Evolutionary conservation across 2,329 filamentous ascomycete species (phyloP).

Genomic region (Zymoseptoria crescenta): DNA sequence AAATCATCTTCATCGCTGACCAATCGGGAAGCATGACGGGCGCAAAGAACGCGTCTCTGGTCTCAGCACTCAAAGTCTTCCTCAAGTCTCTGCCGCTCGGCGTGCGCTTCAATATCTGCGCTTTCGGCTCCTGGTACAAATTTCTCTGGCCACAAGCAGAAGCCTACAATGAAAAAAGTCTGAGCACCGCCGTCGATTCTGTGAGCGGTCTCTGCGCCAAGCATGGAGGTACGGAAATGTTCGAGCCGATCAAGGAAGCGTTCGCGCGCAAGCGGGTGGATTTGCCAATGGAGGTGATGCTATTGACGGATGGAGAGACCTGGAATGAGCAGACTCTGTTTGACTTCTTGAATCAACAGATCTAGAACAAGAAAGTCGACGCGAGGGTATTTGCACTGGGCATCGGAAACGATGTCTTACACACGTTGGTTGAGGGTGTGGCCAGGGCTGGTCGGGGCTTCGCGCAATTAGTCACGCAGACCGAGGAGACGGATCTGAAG

Average conservation of each 20-base stretch:
- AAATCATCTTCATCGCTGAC: constrained; percentile 67
- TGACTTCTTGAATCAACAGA: constrained; percentile 39
- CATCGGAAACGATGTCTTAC: constrained; percentile 48
- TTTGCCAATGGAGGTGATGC: constrained; percentile 45
- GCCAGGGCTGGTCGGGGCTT: constrained; percentile 52
- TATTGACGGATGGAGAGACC: constrained; percentile 51
- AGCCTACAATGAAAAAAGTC: constrained; percentile 39
- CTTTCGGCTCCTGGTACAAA: constrained; percentile 47
- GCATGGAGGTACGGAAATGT: constrained; percentile 50
- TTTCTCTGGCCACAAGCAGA: constrained; percentile 45
- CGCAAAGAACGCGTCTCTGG: constrained; percentile 46
- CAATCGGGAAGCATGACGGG: constrained; percentile 58
- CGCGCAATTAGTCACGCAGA: constrained; percentile 51
- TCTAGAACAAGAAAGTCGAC: constrained; percentile 34
- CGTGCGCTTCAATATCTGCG: constrained; percentile 62
- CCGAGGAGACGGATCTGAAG: constrained; percentile 61
- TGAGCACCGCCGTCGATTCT: constrained; percentile 38
- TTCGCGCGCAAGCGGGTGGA: constrained; percentile 41
- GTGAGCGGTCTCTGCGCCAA: constrained; percentile 37
- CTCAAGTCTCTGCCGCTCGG: constrained; percentile 58
- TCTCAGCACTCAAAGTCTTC: constrained; percentile 53
- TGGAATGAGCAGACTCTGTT: constrained; percentile 45
- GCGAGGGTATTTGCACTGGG: constrained; percentile 52
- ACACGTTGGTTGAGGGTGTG: constrained; percentile 52
- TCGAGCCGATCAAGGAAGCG: constrained; percentile 39